A percentile compares a stretch with the other conserved stretches of the same genome.
These are phyloP conservation scores for Penstemon eatonii DNA, from an alignment of 257 asterid genomes.

Conservation along the genomic window DNA sequence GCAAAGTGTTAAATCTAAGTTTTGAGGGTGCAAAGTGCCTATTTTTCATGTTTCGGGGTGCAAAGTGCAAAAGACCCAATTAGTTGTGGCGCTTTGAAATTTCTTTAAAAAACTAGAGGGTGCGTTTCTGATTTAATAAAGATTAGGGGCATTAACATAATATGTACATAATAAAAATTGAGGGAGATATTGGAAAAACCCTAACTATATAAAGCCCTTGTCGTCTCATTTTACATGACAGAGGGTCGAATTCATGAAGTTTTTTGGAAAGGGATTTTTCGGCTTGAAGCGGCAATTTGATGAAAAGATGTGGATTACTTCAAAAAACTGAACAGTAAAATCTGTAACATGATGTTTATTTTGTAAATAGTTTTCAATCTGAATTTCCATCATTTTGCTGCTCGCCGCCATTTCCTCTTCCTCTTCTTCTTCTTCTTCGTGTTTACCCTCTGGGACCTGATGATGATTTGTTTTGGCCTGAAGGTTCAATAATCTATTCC, in stretches of 20 bases:
- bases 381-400: constrained; percentile 2
- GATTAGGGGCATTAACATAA: no score
- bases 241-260: not conserved
- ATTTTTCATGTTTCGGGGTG: no score
- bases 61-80: no score
- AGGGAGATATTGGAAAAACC: no score
- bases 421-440: not conserved
- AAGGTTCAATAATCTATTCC: not conserved
- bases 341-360: not conserved
- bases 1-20: no score
- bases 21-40: no score
- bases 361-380: not conserved
- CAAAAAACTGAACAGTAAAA: not conserved
- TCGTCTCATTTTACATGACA: not conserved
- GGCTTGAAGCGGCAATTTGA: constrained; percentile 4
- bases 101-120: no score
- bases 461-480: not conserved
- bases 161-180: no score
- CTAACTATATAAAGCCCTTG: not conserved
- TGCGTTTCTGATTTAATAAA: no score
- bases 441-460: not conserved
- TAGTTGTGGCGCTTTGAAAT: no score
- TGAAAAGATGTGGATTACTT: not conserved
- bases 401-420: not conserved
- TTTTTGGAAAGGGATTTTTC: not conserved